Base-by-base conservation (phyloP, 2,329 filamentous ascomycete genomes). In the Bipolaris gigantea region DNA sequence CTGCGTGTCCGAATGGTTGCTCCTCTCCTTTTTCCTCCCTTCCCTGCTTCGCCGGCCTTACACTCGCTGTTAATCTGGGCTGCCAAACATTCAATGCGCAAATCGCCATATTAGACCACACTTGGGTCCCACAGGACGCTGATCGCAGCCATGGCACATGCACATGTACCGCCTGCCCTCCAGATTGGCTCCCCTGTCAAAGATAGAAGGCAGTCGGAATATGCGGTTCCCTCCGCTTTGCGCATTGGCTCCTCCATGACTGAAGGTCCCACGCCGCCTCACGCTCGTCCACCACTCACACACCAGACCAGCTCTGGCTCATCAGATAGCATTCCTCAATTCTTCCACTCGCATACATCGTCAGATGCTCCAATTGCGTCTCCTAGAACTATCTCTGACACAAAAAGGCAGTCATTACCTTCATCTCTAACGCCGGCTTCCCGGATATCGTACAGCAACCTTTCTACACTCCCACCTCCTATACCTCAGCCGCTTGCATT, bases 291-390 rank as follows among this genome's bases (percentile, higher is more conserved):
- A 45, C 56, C 62, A 7, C 62, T 67, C 32, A 52, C 34, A 34
- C 69, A 64, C 33, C 63, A 67, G 50, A 66, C 62, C 25, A 73
- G 67, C 0, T 72, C 70, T 5, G 66, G 64, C 2, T 61, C 61
- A 3, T 73, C 71, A 18, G 64, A 69, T 41, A 64, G 69, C 42
- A 64, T 74, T 6, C 71, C 71, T n/a, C 69, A 72, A 49, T 61
- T 74, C n/a, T 75, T 73, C 41, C 72, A 70, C 13, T 72, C 72
- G 13, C 65, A 67, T 11, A 67, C 69, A 4, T 55, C 63, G 1
- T 72, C 71, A 18, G 48, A 63, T 19, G 64, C 63, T 0, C 69
- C 72, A 3, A 54, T 61, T 18, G 65, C 55, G 30, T 56, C 68
- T 18, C 62, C 64, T 27, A 43, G 41, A 11, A 59, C 57, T 6